Conservation (phyloP, 805 yeast genomes). For the Metschnikowia drakensbergensis region DNA sequence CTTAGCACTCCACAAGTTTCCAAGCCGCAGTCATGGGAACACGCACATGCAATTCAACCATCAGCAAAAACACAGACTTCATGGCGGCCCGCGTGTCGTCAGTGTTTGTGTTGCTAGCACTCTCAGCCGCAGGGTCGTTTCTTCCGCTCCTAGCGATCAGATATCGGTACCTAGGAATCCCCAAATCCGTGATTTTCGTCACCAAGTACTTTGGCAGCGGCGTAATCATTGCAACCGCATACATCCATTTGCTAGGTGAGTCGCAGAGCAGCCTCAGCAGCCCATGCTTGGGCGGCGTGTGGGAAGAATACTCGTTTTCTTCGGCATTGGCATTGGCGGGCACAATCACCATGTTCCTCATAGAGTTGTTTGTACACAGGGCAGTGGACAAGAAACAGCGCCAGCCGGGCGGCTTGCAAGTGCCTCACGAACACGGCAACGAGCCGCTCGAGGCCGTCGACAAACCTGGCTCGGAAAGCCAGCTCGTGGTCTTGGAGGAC, state of each 20-base stretch:
- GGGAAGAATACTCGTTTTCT: conserved; percentile 29
- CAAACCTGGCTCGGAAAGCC: background rate
- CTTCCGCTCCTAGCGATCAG: conserved; percentile 27
- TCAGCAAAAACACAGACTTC: conserved; percentile 10
- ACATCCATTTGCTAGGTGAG: conserved; percentile 33
- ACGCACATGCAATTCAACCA: background rate
- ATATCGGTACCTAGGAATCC: conserved; percentile 21
- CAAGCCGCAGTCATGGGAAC: background rate
- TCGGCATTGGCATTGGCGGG: conserved; percentile 32
- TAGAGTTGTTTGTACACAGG: conserved; percentile 21
- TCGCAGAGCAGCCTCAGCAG: conserved; percentile 23
- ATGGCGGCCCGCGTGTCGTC: conserved; percentile 27
- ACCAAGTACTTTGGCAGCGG: conserved; percentile 33
- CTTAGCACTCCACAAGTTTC: too few species aligned
- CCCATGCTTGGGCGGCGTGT: conserved; percentile 28
- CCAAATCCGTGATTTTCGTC: conserved; percentile 25
- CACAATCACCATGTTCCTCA: conserved; percentile 27
- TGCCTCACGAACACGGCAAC: background rate
- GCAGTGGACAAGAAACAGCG: conserved; percentile 8
- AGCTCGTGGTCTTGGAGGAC: background rate
- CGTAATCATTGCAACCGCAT: conserved; percentile 36
- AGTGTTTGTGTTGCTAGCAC: conserved; percentile 28
- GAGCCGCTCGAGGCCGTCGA: background rate
- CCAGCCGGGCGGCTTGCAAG: background rate
- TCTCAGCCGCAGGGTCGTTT: conserved; percentile 29